Evolutionary conservation across 192 early-diverging fungal genomes (phyloP).

Genomic region (Coemansia sp.): DNA sequence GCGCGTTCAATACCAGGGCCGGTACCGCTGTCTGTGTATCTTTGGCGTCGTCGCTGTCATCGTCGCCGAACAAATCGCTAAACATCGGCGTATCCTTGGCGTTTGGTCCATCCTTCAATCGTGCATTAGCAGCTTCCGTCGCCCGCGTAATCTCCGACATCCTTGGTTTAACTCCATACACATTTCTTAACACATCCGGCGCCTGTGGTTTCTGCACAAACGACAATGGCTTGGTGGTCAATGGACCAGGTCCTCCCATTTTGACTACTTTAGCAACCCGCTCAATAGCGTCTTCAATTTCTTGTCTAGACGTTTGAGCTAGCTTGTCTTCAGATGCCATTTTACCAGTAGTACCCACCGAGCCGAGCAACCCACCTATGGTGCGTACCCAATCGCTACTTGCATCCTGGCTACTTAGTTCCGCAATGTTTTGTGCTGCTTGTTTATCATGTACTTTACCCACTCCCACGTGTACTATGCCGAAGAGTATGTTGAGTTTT

Average conservation of each 20-base stretch:
- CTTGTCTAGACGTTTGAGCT: conserved; percentile 18
- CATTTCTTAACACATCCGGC: conserved; percentile 8
- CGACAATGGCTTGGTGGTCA: conserved; percentile 6
- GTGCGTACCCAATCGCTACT: conserved; percentile 50
- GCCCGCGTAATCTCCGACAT: not conserved
- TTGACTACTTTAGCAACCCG: conserved; percentile 26
- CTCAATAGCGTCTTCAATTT: conserved; percentile 25
- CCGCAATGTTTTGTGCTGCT: conserved; percentile 16
- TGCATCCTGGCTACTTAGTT: conserved; percentile 21
- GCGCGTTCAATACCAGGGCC: conserved; percentile 18
- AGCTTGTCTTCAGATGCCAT: conserved; percentile 16
- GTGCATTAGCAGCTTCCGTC: not conserved
- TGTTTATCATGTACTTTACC: conserved; percentile 23
- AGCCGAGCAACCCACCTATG: conserved; percentile 32
- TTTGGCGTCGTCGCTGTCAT: not conserved
- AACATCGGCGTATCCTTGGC: not conserved
- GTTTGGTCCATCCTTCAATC: not conserved
- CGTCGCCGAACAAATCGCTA: conserved; percentile 30
- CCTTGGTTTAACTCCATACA: conserved; percentile 20
- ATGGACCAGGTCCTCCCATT: not conserved
- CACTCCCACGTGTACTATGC: conserved; percentile 40
- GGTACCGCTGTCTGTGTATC: not conserved
- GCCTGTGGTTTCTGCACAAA: conserved; percentile 4
- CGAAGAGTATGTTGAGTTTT: conserved; percentile 42
- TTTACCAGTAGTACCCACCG: conserved; percentile 31